Evolutionary conservation across 768 basidiomycete genomes (phyloP).

Genomic region (Kockovaella imperatae): DNA sequence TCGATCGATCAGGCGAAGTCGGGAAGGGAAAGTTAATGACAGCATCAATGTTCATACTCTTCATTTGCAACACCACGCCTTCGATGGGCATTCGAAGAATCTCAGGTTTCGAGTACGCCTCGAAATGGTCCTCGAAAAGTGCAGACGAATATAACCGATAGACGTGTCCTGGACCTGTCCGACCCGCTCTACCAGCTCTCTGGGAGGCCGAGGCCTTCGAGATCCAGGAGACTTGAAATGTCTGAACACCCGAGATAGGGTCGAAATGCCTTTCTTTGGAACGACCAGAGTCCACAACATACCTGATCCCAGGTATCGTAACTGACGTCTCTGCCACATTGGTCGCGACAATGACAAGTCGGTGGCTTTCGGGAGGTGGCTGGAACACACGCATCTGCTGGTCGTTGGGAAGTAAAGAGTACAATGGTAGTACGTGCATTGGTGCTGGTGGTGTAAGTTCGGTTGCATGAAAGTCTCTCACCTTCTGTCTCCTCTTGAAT

Average conservation of each 20-base stretch:
- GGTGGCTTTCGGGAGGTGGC: constrained; percentile 66
- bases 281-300: constrained; percentile 93
- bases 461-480: constrained; percentile 5
- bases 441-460: constrained; percentile 54
- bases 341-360: constrained; percentile 88
- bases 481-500: constrained; percentile 40
- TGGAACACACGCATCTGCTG: constrained; percentile 92
- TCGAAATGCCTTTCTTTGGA: constrained; percentile 95
- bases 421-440: constrained; percentile 89
- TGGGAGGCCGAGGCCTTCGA: constrained; percentile 93
- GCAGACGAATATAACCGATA: constrained; percentile 95
- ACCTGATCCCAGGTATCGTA: constrained; percentile 92
- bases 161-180: constrained; percentile 96
- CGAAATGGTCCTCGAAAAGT: constrained; percentile 86
- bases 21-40: constrained; percentile 98
- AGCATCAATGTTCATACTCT: constrained; percentile 94
- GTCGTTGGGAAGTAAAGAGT: constrained; percentile 83
- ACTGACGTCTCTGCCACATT: constrained; percentile 96
- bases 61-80: constrained; percentile 95
- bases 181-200: constrained; percentile 90
- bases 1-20: constrained; percentile 75
- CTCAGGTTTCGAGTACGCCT: constrained; percentile 77
- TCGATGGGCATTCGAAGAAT: constrained; percentile 94
- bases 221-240: constrained; percentile 86
- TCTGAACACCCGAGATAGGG: constrained; percentile 68